Evolutionary conservation across 192 early-diverging fungal species (phyloP), one percentile per base, ranked within the genome.

Genomic region (Entomortierella chlamydospora): DNA sequence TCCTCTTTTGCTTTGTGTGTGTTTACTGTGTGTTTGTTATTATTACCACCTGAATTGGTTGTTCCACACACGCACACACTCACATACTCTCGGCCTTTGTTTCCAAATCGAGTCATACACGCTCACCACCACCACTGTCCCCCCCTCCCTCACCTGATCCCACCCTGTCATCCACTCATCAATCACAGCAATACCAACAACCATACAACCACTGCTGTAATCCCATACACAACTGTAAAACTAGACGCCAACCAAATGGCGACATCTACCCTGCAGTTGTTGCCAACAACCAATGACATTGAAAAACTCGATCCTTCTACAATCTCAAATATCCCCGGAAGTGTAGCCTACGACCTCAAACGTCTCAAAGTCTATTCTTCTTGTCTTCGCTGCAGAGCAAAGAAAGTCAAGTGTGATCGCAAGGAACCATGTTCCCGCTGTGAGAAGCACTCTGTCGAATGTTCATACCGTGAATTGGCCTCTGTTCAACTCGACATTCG

Each of bases 301-400:
- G 26, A 39, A 13, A 50, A 61, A n/a, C 61, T 61, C 15, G 59
- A 68, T 45, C 30, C 50, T n/a, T 56, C 64, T 12, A 37, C n/a
- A n/a, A 10, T 37, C 34, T 37, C 34, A 37, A 37, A n/a, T n/a
- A n/a, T n/a, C n/a, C n/a, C n/a, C n/a, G n/a, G n/a, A n/a, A n/a
- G n/a, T n/a, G n/a, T n/a, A 7, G 56, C 62, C 13, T 74, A 74
- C n/a, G 76, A 70, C 63, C 68, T 79, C 51, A 70, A 70, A 30
- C 76, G 76, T 0, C 68, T 79, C 57, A 79, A 79, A 43, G 76
- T 79, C 68, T 79, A 79, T 57, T 79, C 76, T 4, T 79, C 76
- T 50, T 79, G 76, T 45, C 57, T 79, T 1, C 76, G 76, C 31
- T 79, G 76, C 57, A 53, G 76, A 23, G 62, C 76, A 37, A 79